A percentile compares a stretch with the other conserved stretches of the same genome.
phyloP scores from a whole-genome alignment of 345 rosid genomes.

The Diplotaxis tenuifolia region DNA sequence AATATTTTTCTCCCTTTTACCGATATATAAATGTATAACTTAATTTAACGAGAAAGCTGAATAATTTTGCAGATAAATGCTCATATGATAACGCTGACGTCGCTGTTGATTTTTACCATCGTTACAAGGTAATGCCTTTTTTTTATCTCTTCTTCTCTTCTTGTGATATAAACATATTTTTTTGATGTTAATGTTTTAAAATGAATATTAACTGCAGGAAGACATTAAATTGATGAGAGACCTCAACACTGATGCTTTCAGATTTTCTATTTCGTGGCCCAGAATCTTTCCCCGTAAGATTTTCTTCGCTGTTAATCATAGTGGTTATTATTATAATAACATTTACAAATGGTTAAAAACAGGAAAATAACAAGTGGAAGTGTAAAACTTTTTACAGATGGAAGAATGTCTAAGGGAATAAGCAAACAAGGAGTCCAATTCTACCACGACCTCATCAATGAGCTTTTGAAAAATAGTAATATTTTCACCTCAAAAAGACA shows the following conservation, averaged over 20 bases:
- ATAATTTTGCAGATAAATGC: slow-evolving; percentile 39
- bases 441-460: slow-evolving; percentile 50
- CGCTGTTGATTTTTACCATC: slow-evolving; percentile 47
- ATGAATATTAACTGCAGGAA: slow-evolving; percentile 39
- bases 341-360: neutral
- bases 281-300: slow-evolving; percentile 44
- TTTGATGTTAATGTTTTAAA: neutral
- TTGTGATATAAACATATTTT: too few relatives aligned
- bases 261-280: slow-evolving; percentile 50
- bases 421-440: slow-evolving; percentile 41
- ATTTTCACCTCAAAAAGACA: neutral
- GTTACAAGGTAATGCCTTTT: slow-evolving; percentile 47
- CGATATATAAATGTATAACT: neutral
- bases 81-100: slow-evolving; percentile 39
- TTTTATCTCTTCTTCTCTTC: too few relatives aligned
- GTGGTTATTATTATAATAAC: neutral
- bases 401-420: slow-evolving; percentile 41
- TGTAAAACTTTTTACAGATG: slow-evolving; percentile 12
- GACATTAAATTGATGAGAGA: slow-evolving; percentile 40
- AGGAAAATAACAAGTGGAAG: too few relatives aligned
- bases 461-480: slow-evolving; percentile 43
- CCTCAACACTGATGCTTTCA: slow-evolving; percentile 37
- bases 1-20: neutral
- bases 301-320: neutral
- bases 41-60: too few relatives aligned